Evolutionary conservation across 768 basidiomycete species (phyloP).

Genomic region (Boletus subparvulus): DNA sequence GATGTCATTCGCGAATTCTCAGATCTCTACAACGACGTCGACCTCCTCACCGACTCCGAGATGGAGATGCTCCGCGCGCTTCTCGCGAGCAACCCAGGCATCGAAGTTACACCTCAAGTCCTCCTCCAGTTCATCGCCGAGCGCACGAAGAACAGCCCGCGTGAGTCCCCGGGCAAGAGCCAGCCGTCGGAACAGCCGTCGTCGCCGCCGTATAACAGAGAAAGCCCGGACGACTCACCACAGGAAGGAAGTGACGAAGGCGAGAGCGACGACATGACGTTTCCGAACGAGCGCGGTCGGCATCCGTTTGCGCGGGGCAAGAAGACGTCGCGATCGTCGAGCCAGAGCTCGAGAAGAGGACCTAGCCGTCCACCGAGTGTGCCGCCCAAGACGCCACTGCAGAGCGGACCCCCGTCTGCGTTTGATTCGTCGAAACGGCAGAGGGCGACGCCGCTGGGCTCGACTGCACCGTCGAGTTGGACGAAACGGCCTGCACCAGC

Average conservation of each 20-base stretch:
- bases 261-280: constrained; percentile 34
- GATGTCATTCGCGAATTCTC: constrained; percentile 68
- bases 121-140: constrained; percentile 65
- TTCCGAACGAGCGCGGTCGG: constrained; percentile 42
- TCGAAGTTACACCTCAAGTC: constrained; percentile 68
- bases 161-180: constrained; percentile 26
- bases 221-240: constrained; percentile 35
- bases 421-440: constrained; percentile 72
- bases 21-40: constrained; percentile 54
- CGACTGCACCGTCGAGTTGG: constrained; percentile 74
- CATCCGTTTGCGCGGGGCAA: constrained; percentile 21
- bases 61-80: constrained; percentile 57
- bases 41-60: constrained; percentile 67
- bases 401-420: constrained; percentile 47
- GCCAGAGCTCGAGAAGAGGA: constrained; percentile 43
- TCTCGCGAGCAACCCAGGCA: constrained; percentile 56
- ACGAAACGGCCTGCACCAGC: constrained; percentile 66
- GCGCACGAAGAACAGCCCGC: constrained; percentile 45
- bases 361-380: constrained; percentile 55
- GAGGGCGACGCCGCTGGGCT: constrained; percentile 62
- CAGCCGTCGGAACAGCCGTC: constrained; percentile 10
- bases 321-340: constrained; percentile 53
- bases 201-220: constrained; percentile 11
- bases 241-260: constrained; percentile 38
- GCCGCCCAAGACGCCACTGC: constrained; percentile 52